A percentile compares a stretch with the other conserved stretches of the same genome.
phyloP scores from a whole-genome alignment of 192 early-diverging fungal genomes.

The Bifiguratus adelaidae region DNA sequence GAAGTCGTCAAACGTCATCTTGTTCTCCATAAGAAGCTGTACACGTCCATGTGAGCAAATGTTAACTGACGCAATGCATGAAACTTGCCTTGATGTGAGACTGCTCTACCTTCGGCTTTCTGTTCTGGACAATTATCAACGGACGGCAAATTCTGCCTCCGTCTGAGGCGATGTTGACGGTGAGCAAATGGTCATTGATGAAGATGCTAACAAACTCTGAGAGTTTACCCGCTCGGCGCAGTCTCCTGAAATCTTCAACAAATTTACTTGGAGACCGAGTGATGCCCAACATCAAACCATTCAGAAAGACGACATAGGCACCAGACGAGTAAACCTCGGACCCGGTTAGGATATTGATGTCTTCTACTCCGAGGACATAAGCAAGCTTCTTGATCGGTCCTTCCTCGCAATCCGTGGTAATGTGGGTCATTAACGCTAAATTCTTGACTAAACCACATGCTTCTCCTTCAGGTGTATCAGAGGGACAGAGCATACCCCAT shows the following conservation, averaged over 20 bases:
- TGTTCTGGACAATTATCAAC: slow-evolving; percentile 87
- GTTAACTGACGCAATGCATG: not conserved
- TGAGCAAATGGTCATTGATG: slow-evolving; percentile 67
- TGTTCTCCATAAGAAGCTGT: slow-evolving; percentile 33
- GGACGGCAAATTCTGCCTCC: slow-evolving; percentile 95
- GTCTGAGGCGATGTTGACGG: slow-evolving; percentile 90
- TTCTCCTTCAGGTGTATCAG: slow-evolving; percentile 98
- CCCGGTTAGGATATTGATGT: slow-evolving; percentile 81
- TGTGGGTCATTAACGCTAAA: slow-evolving; percentile 96
- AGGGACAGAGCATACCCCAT: slow-evolving; percentile 96
- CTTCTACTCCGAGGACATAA: slow-evolving; percentile 87
- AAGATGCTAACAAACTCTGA: slow-evolving; percentile 88
- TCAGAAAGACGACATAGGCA: slow-evolving; percentile 85
- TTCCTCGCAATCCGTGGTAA: slow-evolving; percentile 91
- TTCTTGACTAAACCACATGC: slow-evolving; percentile 97
- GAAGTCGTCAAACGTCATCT: slow-evolving; percentile 84
- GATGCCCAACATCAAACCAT: slow-evolving; percentile 88
- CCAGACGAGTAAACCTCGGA: slow-evolving; percentile 70
- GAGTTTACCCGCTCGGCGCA: slow-evolving; percentile 80
- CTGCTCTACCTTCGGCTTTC: slow-evolving; percentile 48
- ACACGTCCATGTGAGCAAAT: not conserved
- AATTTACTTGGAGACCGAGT: slow-evolving; percentile 75
- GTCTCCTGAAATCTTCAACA: slow-evolving; percentile 73
- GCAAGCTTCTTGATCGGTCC: slow-evolving; percentile 62
- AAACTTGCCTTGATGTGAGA: slow-evolving; percentile 47